phyloP scores from a whole-genome alignment of 1,139 yeast genomes.

The Saccharomycopsis hybrid region DNA sequence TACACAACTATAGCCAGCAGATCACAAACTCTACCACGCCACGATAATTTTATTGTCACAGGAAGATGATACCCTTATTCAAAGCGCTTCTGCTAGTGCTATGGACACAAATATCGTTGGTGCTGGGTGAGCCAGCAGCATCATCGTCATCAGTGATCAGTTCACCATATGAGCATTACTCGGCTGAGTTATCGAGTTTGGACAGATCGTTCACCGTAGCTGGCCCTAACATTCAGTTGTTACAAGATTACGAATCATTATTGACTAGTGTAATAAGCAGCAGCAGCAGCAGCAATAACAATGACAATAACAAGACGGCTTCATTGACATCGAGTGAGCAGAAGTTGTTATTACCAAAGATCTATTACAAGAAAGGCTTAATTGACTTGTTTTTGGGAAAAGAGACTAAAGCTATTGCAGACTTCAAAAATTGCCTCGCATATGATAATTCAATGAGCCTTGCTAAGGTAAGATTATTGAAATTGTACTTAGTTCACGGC shows the following conservation, averaged over 20 bases:
- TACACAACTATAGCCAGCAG: no score
- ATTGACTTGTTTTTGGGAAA: conserved; percentile 45
- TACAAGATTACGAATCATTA: conserved; percentile 17
- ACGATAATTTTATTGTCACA: no score
- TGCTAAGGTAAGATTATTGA: conserved; percentile 39
- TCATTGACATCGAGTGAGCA: neutral
- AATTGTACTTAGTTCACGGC: conserved; percentile 43
- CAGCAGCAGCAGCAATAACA: neutral
- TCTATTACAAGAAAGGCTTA: conserved; percentile 48
- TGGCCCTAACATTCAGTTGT: conserved; percentile 11
- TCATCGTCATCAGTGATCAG: no score
- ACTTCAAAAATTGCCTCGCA: conserved; percentile 38
- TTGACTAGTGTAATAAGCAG: conserved; percentile 1
- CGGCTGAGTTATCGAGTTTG: neutral
- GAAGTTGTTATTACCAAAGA: conserved; percentile 25
- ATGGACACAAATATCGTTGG: no score
- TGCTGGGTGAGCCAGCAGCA: no score
- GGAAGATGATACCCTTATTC: no score
- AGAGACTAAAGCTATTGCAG: conserved; percentile 41
- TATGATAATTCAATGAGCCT: conserved; percentile 34
- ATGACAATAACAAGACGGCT: no score
- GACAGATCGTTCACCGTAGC: conserved; percentile 7
- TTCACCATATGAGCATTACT: neutral
- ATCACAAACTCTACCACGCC: no score
- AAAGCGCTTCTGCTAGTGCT: no score